Evolutionary conservation across 2,329 filamentous ascomycete species (phyloP), one percentile per base, ranked within the genome.

Genomic region (Conoideocrella luteorostrata): DNA sequence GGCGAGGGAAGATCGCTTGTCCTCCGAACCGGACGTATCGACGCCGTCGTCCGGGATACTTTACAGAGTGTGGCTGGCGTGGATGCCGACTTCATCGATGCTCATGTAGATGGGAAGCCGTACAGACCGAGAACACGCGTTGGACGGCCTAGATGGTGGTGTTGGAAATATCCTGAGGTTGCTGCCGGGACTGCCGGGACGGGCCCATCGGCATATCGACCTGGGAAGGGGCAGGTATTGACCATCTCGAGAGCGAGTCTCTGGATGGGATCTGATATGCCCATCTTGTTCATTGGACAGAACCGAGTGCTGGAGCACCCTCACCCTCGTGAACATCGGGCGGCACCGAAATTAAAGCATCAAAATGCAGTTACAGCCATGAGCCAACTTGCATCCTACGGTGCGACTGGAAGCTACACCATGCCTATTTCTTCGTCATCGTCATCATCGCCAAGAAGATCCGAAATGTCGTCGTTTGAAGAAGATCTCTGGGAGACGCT

Each of bases 141-240:
- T n/a, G n/a, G 10, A 11, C 37, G 21, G 17, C 41, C n/a, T 17
- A 17, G 43, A n/a, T 47, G 45, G 41, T 48, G 44, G 45, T 33
- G 28, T 7, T 50, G 48, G 50, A 43, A 46, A 36, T 50, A 47
- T 32, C 50, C 49, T 26, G 34, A 36, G 34, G 34, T 36, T 5
- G 26, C 17, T 20, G 35, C 28, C n/a, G n/a, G n/a, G n/a, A n/a
- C n/a, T n/a, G 22, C 9, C 13, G 37, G 11, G 38, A 43, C 15
- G 20, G 30, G 26, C 24, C 7, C 12, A n/a, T n/a, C n/a, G n/a
- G n/a, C n/a, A n/a, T n/a, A n/a, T n/a, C n/a, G n/a, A n/a, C n/a
- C n/a, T n/a, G n/a, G n/a, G n/a, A n/a, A n/a, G 22, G 35, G 9
- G 23, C 11, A 21, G 26, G 7, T 22, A 7, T 18, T 36, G 34